Evolutionary conservation across 768 basidiomycete species (phyloP), one percentile per base, ranked within the genome.

Genomic region (Lepiota brunneoincarnata): DNA sequence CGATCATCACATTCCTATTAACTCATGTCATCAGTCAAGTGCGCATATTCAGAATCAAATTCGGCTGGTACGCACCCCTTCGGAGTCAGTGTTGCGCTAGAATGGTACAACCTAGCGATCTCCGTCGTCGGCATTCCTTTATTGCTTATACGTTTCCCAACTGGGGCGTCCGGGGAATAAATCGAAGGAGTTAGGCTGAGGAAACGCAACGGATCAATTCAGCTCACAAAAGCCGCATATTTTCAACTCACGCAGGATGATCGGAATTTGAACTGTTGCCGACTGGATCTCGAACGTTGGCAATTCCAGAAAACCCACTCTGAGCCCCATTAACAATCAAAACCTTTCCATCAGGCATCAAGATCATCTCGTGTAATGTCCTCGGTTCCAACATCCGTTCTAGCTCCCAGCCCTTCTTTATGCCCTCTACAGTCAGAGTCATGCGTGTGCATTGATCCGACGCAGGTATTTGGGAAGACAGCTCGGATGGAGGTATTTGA

Each of bases 101-200:
- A 84, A 66, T 87, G 85, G 69, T 87, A 87, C 68, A 87, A 43
- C 12, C 84, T 69, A 48, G 82, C 75, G 56, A 84, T 74, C 35
- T 66, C 56, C 1, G 71, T 69, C 10, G 70, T 67, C 21, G 75
- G 72, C 53, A 78, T 59, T 26, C 77, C 78, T 18, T 70, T 67
- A 58, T 75, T 76, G 67, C 74, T 78, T 67, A 73, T 76, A 37
- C 75, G 69, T 44, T 66, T 58, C 15, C 83, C 84, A 1, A 68
- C 61, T 2, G 71, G 63, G 3, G 71, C 70, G 49, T 61, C 62
- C 6, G 78, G 74, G 48, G 76, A 75, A 65, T 83, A 85, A 49
- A 83, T 56, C 7, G 74, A 70, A 9, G 81, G 80, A 34, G 67
- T 73, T 18, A 70, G 66, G 24, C 65, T 68, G 39, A 6, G 7